These are phyloP conservation scores for Lepiota brunneoincarnata DNA, from an alignment of 768 basidiomycete species.

Conservation along the genomic window DNA sequence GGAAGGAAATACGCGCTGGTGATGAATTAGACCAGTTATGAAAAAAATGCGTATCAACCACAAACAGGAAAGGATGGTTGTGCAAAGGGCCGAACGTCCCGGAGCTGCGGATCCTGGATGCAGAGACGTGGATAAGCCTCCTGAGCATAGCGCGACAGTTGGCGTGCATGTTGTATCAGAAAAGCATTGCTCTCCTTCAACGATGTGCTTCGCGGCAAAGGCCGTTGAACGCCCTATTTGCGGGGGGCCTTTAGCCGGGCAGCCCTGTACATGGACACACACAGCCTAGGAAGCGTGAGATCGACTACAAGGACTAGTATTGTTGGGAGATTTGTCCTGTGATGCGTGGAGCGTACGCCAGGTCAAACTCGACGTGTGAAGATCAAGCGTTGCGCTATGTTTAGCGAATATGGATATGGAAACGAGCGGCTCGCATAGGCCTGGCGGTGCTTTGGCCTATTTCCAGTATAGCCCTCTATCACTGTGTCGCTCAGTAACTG, in stretches of 20 bases:
- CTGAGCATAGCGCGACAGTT: neutral
- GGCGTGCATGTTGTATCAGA: no score
- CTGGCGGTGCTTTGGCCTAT: no score
- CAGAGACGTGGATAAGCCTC: neutral
- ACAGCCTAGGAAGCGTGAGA: neutral
- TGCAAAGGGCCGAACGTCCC: slow-evolving; percentile 1
- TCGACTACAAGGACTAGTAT: neutral
- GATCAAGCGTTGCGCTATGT: neutral
- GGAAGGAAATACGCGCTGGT: neutral
- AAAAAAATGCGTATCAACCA: neutral
- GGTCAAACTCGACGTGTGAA: slow-evolving; percentile 1
- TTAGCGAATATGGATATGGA: no score
- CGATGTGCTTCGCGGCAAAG: no score
- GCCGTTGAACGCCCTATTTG: no score
- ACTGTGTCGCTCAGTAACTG: neutral
- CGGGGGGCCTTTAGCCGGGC: no score
- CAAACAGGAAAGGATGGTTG: neutral
- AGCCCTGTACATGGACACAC: neutral
- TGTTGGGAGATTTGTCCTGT: neutral
- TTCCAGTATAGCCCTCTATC: no score
- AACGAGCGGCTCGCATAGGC: no score
- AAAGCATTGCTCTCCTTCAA: no score
- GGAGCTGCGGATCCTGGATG: neutral
- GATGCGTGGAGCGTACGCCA: neutral
- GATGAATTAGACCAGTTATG: neutral